Evolutionary conservation across 108 stramenopile species (phyloP).

Genomic region (Cylindrotheca fusiformis): DNA sequence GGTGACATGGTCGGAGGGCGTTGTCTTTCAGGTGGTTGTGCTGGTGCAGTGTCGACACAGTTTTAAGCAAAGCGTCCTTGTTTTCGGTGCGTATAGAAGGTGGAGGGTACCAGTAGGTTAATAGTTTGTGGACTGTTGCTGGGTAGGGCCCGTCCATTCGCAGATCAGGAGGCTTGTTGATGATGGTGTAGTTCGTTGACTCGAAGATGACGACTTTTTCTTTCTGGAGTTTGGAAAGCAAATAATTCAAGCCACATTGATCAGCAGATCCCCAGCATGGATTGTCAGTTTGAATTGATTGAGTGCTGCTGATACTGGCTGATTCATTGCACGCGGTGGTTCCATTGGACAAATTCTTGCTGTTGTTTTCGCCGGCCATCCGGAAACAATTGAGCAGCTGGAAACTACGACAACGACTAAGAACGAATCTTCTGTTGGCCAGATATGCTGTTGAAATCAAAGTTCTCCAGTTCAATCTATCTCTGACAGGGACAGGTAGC

Average conservation of each 20-base stretch:
- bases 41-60: conserved; percentile 32
- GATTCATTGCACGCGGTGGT: too few relatives aligned
- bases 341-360: too few relatives aligned
- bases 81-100: conserved; percentile 31
- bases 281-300: conserved; percentile 37
- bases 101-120: conserved; percentile 77
- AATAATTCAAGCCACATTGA: conserved; percentile 44
- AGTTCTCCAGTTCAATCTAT: too few relatives aligned
- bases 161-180: conserved; percentile 87
- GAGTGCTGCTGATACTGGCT: too few relatives aligned
- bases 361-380: too few relatives aligned
- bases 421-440: too few relatives aligned
- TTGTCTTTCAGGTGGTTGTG: conserved; percentile 63
- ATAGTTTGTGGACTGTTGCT: conserved; percentile 74
- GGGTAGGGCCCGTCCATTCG: conserved; percentile 82
- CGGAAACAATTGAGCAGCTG: too few relatives aligned
- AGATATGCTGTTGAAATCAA: too few relatives aligned
- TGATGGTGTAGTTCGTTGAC: conserved; percentile 57
- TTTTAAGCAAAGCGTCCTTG: conserved; percentile 24
- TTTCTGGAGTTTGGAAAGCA: conserved; percentile 38
- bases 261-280: conserved; percentile 74
- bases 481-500: too few relatives aligned
- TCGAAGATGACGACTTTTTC: conserved; percentile 49
- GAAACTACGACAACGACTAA: too few relatives aligned
- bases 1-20: conserved; percentile 78